A percentile compares a stretch with the other conserved stretches of the same genome.
Conservation (phyloP, 164 flowering plant species). For the Buxus sempervirens region DNA sequence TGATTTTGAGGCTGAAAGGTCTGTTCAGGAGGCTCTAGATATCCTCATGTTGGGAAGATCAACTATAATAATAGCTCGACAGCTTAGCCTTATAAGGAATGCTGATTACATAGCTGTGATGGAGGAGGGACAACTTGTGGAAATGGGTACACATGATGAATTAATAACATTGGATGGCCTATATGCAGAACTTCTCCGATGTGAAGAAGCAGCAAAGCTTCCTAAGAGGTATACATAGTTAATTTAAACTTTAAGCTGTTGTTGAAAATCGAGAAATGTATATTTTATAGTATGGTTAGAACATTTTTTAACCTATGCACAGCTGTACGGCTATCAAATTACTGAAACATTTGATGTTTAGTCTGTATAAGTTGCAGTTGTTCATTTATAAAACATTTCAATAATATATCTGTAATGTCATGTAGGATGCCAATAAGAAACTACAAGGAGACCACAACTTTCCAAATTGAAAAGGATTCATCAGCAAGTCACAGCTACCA, state of each 20-base stretch:
- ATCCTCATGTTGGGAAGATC: constrained; percentile 94
- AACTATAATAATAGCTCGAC: constrained; percentile 91
- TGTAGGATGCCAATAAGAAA: constrained; percentile 76
- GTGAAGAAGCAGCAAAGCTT: constrained; percentile 43
- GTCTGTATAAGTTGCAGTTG: too few relatives aligned
- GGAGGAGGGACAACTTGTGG: constrained; percentile 99
- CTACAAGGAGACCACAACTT: constrained; percentile 59
- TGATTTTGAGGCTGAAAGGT: constrained; percentile 93
- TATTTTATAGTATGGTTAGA: too few relatives aligned
- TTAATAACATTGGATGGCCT: constrained; percentile 65
- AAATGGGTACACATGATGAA: constrained; percentile 99
- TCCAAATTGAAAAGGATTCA: constrained; percentile 84
- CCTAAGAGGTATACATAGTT: constrained; percentile 32
- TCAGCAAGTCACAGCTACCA: constrained; percentile 70
- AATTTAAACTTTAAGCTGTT: background rate
- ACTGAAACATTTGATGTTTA: too few relatives aligned
- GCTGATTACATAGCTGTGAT: constrained; percentile 99
- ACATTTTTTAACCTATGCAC: too few relatives aligned
- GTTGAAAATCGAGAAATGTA: background rate
- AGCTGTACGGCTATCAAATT: too few relatives aligned
- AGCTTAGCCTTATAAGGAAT: constrained; percentile 87
- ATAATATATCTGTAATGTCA: too few relatives aligned
- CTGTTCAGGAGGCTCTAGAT: constrained; percentile 94
- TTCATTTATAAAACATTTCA: too few relatives aligned
- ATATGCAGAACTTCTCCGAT: constrained; percentile 86